phyloP scores from a whole-genome alignment of 225 moss, liverwort and hornwort genomes.

The Pseudoscleropodium purum region DNA sequence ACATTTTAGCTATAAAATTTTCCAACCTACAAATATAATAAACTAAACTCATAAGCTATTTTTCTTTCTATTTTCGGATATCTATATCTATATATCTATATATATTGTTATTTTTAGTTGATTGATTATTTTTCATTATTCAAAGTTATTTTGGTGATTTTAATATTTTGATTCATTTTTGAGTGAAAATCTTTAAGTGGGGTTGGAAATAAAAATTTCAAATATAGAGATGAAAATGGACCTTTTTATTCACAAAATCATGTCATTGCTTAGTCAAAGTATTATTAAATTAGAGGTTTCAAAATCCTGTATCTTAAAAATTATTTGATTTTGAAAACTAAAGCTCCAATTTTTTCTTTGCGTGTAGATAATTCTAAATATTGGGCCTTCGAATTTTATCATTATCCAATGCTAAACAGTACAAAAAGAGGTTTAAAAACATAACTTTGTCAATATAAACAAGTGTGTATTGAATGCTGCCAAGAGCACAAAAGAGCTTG shows the following conservation, averaged over 20 bases:
- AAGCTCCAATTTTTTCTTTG: not conserved
- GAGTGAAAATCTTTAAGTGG: not conserved
- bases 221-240: not conserved
- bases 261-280: not conserved
- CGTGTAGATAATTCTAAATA: not conserved
- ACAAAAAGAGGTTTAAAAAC: too few relatives aligned
- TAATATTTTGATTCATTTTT: not conserved
- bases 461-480: not conserved
- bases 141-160: not conserved
- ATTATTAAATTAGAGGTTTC: not conserved
- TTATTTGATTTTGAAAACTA: not conserved
- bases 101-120: not conserved
- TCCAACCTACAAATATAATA: rapidly evolving
- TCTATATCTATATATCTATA: too few relatives aligned
- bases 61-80: not conserved
- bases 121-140: not conserved
- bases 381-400: not conserved
- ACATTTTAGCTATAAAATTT: not conserved
- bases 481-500: not conserved
- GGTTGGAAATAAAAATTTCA: rapidly evolving
- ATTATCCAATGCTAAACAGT: not conserved
- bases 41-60: rapidly evolving
- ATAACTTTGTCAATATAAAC: not conserved
- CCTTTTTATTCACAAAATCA: too few relatives aligned
- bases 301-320: not conserved